phyloP scores from a whole-genome alignment of 768 basidiomycete genomes.

The Termitomyces sp. region DNA sequence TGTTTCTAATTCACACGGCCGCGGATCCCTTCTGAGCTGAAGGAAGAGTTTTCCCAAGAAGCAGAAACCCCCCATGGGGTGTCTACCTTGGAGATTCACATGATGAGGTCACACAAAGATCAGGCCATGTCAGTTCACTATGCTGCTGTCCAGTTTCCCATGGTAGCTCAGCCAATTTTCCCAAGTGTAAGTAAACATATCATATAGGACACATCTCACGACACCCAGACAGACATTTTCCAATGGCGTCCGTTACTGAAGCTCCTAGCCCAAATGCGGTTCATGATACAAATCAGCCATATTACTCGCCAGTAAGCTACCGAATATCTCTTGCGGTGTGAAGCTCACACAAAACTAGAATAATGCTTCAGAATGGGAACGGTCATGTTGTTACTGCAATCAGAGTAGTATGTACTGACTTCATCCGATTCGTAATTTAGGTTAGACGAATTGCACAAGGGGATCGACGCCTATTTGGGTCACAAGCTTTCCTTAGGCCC shows the following conservation, averaged over 20 bases:
- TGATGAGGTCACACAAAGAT: conserved; percentile 1
- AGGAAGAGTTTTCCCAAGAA: no score
- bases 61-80: no score
- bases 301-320: background rate
- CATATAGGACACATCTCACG: background rate
- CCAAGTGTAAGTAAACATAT: background rate
- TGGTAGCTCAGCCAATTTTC: background rate
- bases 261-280: no score
- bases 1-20: no score
- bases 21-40: no score
- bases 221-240: background rate
- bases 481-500: conserved; percentile 3
- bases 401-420: background rate
- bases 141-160: background rate
- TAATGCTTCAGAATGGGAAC: background rate
- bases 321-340: no score
- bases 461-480: background rate
- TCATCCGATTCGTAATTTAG: background rate
- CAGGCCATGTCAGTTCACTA: background rate
- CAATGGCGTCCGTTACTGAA: background rate
- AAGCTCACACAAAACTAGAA: background rate
- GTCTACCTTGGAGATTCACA: background rate
- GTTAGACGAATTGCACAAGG: conserved; percentile 6
- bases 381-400: background rate
- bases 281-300: background rate